Evolutionary conservation across 768 basidiomycete species (phyloP), one percentile per base, ranked within the genome.

Genomic region (Russula sp.): DNA sequence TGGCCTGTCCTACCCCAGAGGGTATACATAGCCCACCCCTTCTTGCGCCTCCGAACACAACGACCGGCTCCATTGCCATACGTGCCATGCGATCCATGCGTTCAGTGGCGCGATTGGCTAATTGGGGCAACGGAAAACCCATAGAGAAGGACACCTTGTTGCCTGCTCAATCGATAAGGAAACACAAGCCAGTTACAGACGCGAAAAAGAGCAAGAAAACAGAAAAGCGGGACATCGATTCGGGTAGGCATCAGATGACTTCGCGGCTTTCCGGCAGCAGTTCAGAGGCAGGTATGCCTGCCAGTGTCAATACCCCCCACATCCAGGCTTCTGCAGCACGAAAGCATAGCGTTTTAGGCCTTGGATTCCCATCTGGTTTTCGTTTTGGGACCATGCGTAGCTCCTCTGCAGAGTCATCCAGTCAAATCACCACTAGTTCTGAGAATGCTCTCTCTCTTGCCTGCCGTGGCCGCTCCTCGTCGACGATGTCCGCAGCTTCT

Each of bases 61-160:
- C 67, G 54, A 79, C 81, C 34, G 82, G 80, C 35, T 89, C 87
- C 0, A 87, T 92, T 46, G 90, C 90, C 0, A 60, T 91, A 34
- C 81, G 90, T 6, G 90, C 90, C 5, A 91, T 92, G 76, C 78
- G 86, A 46, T 86, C 85, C 14, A 84, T 93, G 66, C 78, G 85
- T 32, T 85, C 84, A 2, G 72, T 91, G 45, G 89, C 90, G 4
- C 75, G 84, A 38, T 84, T 91, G 49, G 81, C 84, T 1, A 86
- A 85, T 68, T 88, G 88, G 87, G 82, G 83, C 25, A 84, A 85
- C 67, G 72, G 83, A 58, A 79, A 74, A 69, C 74, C 73, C 16
- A 74, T 60, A 1, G 73, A 77, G 47, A 72, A 72, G 68, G 71
- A 72, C 65, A 58, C 48, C 11, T 59, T 50, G 10, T 20, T 50